A percentile compares a stretch with the other conserved stretches of the same genome.
These are phyloP conservation scores for Xeromyces bisporus DNA, from an alignment of 495 filamentous ascomycete genomes.

Conservation along the genomic window DNA sequence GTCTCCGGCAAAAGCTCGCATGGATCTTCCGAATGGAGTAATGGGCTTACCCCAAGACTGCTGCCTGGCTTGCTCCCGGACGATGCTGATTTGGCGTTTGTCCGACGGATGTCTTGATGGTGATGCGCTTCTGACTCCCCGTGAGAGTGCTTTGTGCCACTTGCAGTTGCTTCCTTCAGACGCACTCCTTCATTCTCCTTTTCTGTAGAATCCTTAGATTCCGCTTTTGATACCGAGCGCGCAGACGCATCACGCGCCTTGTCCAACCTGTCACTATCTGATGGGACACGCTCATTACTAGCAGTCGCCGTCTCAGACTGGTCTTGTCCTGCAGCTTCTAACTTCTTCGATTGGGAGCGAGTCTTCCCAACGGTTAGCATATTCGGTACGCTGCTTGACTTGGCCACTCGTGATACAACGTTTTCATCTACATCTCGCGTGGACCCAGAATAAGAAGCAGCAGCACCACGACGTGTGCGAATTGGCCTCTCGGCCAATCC, in stretches of 20 bases:
- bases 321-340: slow-evolving; percentile 20
- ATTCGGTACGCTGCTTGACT: slow-evolving; percentile 16
- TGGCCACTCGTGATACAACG: slow-evolving; percentile 11
- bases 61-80: slow-evolving; percentile 18
- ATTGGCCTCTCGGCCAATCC: slow-evolving; percentile 29
- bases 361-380: slow-evolving; percentile 29
- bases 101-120: slow-evolving; percentile 11
- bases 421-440: slow-evolving; percentile 16
- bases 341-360: slow-evolving; percentile 26
- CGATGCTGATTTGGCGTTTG: slow-evolving; percentile 19
- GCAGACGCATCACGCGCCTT: slow-evolving; percentile 2
- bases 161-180: slow-evolving; percentile 1
- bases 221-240: slow-evolving; percentile 2
- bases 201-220: slow-evolving; percentile 1
- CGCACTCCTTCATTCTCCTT: neutral
- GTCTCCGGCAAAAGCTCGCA: slow-evolving; percentile 22
- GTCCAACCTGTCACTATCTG: slow-evolving; percentile 2
- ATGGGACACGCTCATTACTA: slow-evolving; percentile 11
- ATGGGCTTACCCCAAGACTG: slow-evolving; percentile 21
- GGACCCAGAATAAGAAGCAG: slow-evolving; percentile 20
- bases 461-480: slow-evolving; percentile 20
- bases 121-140: slow-evolving; percentile 5
- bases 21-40: slow-evolving; percentile 22
- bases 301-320: slow-evolving; percentile 2
- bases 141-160: slow-evolving; percentile 1